Conservation (phyloP, 75 land plant genomes). For the Isoetes taiwanensis region DNA sequence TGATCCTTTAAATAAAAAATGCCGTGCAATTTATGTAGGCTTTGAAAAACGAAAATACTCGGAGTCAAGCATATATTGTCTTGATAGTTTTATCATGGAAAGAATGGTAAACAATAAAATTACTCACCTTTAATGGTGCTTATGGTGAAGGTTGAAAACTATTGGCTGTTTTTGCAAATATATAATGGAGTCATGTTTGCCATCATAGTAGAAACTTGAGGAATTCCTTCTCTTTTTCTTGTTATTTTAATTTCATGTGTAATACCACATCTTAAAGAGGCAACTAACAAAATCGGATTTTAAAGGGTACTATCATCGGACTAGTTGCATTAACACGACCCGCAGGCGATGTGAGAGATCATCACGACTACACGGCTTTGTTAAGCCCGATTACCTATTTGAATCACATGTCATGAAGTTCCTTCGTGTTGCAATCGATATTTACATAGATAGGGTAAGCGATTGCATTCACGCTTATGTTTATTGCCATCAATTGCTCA, state of each 20-base stretch:
- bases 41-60: no score
- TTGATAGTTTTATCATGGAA: no score
- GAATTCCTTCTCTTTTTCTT: neutral
- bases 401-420: constrained; percentile 45
- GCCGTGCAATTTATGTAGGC: no score
- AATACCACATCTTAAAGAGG: neutral
- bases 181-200: neutral
- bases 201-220: neutral
- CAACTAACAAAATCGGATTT: no score
- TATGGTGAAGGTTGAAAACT: no score
- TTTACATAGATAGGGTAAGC: constrained; percentile 13
- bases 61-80: no score
- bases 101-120: no score
- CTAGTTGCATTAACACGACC: constrained; percentile 73
- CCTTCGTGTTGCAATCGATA: constrained; percentile 7
- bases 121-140: no score
- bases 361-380: constrained; percentile 71
- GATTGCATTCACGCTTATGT: no score
- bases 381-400: constrained; percentile 84
- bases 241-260: neutral
- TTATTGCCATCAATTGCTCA: no score
- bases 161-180: neutral
- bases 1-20: no score
- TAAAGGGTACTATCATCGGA: constrained; percentile 92
- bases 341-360: constrained; percentile 35